Evolutionary conservation across 2,329 filamentous ascomycete species (phyloP).

Genomic region (Exophiala spinifera): DNA sequence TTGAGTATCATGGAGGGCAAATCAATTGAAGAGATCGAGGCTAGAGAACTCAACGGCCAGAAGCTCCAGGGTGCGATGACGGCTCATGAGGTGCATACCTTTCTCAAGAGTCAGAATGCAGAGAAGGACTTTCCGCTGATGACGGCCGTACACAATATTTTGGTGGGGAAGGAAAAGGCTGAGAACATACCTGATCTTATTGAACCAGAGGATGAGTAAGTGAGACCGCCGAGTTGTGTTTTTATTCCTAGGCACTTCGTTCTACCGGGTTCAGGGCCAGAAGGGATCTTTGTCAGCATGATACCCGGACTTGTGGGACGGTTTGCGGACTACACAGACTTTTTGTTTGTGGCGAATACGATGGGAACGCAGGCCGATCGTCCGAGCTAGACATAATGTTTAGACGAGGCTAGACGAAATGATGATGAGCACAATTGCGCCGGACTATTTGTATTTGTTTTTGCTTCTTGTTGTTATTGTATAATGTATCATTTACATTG

Average conservation of each 20-base stretch:
- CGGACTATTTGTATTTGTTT: background rate
- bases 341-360: too few species aligned
- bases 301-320: constrained; percentile 11
- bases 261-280: background rate
- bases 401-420: background rate
- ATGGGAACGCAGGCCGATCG: too few species aligned
- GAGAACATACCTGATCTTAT: constrained; percentile 76
- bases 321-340: background rate
- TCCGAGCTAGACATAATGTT: too few species aligned
- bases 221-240: background rate
- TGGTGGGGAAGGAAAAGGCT: constrained; percentile 71
- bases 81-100: constrained; percentile 84
- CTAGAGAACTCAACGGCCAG: constrained; percentile 88
- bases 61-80: constrained; percentile 94
- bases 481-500: constrained; percentile 3
- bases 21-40: constrained; percentile 82
- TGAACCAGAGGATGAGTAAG: constrained; percentile 38
- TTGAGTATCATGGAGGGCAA: constrained; percentile 77
- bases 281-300: constrained; percentile 6
- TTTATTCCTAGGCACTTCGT: constrained; percentile 2
- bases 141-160: constrained; percentile 79
- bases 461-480: background rate
- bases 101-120: constrained; percentile 72
- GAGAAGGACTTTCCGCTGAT: constrained; percentile 89
- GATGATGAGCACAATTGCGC: background rate